A percentile compares a stretch with the other conserved stretches of the same genome.
Evolutionary conservation across 225 moss, liverwort and hornwort species (phyloP).

Genomic region (Bryoerythrophyllum caledonicum): DNA sequence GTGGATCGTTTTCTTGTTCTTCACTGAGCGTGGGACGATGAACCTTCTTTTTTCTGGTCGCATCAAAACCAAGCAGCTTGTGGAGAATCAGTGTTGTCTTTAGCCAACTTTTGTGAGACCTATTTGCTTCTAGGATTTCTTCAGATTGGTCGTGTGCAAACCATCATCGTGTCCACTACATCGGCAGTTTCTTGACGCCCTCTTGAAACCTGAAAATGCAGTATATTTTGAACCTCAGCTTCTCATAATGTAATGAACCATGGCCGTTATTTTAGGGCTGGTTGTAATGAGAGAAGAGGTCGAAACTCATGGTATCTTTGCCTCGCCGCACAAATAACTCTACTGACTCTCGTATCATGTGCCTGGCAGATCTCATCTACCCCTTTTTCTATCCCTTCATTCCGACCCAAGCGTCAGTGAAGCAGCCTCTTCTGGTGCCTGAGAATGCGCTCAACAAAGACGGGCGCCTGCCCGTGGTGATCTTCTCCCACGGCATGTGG

Average conservation of each 20-base stretch:
- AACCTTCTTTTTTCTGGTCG: background rate
- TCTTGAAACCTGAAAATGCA: too few relatives aligned
- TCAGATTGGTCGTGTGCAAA: background rate
- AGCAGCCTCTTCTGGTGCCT: slow-evolving; percentile 64
- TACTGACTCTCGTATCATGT: slow-evolving; percentile 8
- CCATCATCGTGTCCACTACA: too few relatives aligned
- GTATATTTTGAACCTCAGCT: too few relatives aligned
- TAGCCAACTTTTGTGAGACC: background rate
- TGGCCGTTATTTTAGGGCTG: background rate
- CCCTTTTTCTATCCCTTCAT: slow-evolving; percentile 56
- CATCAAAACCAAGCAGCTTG: background rate
- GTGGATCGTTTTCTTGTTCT: background rate
- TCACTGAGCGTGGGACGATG: background rate
- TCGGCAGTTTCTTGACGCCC: too few relatives aligned
- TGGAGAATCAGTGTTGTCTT: background rate
- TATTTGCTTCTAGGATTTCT: background rate
- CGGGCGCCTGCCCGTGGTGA: slow-evolving; percentile 76
- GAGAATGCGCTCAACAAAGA: slow-evolving; percentile 54
- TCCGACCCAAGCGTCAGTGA: slow-evolving; percentile 69
- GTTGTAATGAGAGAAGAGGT: too few relatives aligned
- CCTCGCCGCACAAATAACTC: too few relatives aligned
- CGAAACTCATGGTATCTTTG: too few relatives aligned
- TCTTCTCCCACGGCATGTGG: slow-evolving; percentile 98
- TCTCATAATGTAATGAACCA: too few relatives aligned
- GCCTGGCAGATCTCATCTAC: slow-evolving; percentile 48